phyloP scores from a whole-genome alignment of 2,329 filamentous ascomycete genomes.

The Nannizziopsis arthrosporioides region DNA sequence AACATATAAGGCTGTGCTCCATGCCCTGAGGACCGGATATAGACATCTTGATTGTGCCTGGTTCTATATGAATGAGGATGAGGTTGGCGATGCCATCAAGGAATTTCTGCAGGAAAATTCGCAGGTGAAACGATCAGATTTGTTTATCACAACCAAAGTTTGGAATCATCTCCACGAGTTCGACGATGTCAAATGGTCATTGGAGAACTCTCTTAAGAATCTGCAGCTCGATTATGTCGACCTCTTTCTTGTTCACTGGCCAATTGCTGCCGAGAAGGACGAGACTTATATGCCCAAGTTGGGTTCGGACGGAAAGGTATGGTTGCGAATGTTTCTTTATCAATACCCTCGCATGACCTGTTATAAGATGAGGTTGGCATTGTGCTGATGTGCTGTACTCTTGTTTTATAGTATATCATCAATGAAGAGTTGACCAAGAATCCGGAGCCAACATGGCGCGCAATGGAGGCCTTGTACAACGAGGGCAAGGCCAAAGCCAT shows the following conservation, averaged over 20 bases:
- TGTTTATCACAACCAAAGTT: constrained; percentile 44
- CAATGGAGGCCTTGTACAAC: constrained; percentile 49
- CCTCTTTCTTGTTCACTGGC: constrained; percentile 50
- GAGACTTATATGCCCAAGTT: constrained; percentile 36
- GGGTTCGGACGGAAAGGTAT: constrained; percentile 42
- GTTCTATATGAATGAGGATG: constrained; percentile 44
- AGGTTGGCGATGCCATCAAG: constrained; percentile 42
- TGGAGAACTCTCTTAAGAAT: constrained; percentile 50
- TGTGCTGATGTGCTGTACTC: too few relatives aligned
- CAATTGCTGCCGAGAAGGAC: constrained; percentile 42
- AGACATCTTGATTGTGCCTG: constrained; percentile 47
- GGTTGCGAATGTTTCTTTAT: not conserved
- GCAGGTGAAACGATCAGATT: constrained; percentile 38
- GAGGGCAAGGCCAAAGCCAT: constrained; percentile 57
- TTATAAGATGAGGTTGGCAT: not conserved
- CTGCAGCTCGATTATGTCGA: constrained; percentile 62
- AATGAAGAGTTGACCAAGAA: constrained; percentile 55
- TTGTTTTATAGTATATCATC: constrained; percentile 41
- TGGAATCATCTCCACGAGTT: constrained; percentile 43
- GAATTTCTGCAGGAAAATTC: constrained; percentile 44
- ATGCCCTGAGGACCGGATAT: constrained; percentile 42
- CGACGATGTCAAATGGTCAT: constrained; percentile 39
- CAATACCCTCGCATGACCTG: not conserved
- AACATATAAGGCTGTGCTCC: constrained; percentile 43
- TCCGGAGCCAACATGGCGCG: constrained; percentile 52